Evolutionary conservation across 306 rosid genomes (phyloP).

Genomic region (Inga oerstediana): DNA sequence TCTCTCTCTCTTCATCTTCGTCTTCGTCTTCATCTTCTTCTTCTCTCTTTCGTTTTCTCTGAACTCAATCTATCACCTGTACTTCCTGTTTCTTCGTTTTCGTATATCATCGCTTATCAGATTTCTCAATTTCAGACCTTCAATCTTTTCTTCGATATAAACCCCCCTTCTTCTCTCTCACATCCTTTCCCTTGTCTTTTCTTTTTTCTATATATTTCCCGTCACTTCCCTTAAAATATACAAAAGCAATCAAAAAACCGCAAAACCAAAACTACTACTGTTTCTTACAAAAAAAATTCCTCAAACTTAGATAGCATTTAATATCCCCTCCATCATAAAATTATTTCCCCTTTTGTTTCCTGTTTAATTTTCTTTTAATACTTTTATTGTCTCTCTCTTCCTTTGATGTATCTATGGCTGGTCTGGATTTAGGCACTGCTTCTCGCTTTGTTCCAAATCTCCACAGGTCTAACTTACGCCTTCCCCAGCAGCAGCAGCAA

Average conservation of each 20-base stretch:
- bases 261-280: conserved; percentile 23
- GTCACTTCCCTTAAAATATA: conserved; percentile 58
- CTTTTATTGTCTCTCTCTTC: conserved; percentile 7
- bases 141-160: background rate
- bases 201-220: conserved; percentile 22
- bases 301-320: background rate
- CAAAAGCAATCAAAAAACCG: conserved; percentile 35
- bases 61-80: conserved; percentile 42
- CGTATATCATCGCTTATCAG: background rate
- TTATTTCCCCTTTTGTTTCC: conserved; percentile 64
- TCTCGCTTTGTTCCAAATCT: conserved; percentile 75
- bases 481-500: conserved; percentile 53
- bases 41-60: conserved; percentile 47
- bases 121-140: conserved; percentile 38
- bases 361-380: conserved; percentile 41
- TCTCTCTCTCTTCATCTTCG: conserved; percentile 12
- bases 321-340: conserved; percentile 38
- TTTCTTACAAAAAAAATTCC: conserved; percentile 29
- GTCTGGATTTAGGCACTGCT: conserved; percentile 88
- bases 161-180: conserved; percentile 1
- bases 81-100: conserved; percentile 24
- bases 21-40: conserved; percentile 10
- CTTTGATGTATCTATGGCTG: conserved; percentile 81
- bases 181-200: background rate
- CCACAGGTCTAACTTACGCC: conserved; percentile 66